These are phyloP conservation scores for Oryza nivara DNA, from an alignment of 176 grass and related monocot species.

Conservation along the genomic window DNA sequence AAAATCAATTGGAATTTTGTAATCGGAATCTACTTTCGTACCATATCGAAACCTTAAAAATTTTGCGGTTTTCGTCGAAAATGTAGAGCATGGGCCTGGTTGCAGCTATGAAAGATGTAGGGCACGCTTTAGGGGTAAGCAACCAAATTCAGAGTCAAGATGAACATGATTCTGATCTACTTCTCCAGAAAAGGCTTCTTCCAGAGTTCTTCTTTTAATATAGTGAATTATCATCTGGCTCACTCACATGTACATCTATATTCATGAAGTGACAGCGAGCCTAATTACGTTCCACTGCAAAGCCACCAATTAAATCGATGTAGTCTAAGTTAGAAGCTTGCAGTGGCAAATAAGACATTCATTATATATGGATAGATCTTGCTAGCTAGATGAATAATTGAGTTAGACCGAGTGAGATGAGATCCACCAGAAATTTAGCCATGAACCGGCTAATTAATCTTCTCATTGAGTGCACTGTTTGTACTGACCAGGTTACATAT, in stretches of 20 bases:
- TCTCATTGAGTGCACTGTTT: constrained; percentile 22
- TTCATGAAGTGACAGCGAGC: neutral
- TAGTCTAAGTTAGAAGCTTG: neutral
- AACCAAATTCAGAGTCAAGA: constrained; percentile 46
- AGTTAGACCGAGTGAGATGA: neutral
- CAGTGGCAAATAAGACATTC: neutral
- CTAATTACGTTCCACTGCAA: neutral
- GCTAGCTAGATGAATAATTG: neutral
- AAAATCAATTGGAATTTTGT: no score
- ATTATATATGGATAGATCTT: neutral
- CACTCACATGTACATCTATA: constrained; percentile 24
- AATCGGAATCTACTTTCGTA: no score
- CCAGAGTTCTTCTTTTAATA: neutral
- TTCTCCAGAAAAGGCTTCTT: neutral
- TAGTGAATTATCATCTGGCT: constrained; percentile 15
- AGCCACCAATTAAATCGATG: neutral
- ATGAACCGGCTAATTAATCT: neutral
- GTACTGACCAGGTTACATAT: constrained; percentile 18
- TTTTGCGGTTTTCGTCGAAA: no score
- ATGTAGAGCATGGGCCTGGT: neutral
- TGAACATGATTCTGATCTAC: constrained; percentile 33
- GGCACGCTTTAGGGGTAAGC: constrained; percentile 15
- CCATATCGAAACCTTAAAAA: no score
- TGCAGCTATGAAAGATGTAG: constrained; percentile 7
- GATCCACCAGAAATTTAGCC: constrained; percentile 6